Conservation (phyloP, 768 basidiomycete genomes). For the Exidia glandulosa region DNA sequence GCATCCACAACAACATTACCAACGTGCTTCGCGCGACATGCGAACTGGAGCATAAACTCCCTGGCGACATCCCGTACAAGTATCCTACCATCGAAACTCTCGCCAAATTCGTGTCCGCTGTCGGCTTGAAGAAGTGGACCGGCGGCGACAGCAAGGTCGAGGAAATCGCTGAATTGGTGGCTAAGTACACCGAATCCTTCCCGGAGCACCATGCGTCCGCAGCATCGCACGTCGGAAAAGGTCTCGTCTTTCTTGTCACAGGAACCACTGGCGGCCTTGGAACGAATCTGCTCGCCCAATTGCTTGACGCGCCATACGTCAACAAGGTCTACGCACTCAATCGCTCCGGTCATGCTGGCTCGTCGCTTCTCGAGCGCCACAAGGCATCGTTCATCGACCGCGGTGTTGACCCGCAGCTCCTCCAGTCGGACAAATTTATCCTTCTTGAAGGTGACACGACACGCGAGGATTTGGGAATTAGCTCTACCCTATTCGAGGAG, state of each 20-base stretch:
- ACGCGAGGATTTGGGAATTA: conserved; percentile 11
- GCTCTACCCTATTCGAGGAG: conserved; percentile 26
- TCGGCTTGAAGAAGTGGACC: conserved; percentile 30
- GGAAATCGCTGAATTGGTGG: conserved; percentile 28
- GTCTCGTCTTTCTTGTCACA: neutral
- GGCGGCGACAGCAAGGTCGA: conserved; percentile 1
- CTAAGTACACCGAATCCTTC: conserved; percentile 24
- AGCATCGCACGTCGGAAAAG: neutral
- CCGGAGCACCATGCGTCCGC: neutral
- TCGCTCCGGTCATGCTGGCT: neutral
- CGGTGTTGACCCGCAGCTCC: neutral
- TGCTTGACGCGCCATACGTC: neutral
- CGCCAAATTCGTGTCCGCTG: conserved; percentile 17
- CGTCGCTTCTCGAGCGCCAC: neutral
- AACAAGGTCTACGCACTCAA: neutral
- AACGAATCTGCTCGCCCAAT: neutral
- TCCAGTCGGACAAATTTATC: neutral
- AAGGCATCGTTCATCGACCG: neutral
- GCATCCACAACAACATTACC: conserved; percentile 22
- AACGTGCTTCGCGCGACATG: conserved; percentile 10
- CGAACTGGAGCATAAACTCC: conserved; percentile 9
- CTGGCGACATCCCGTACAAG: conserved; percentile 23
- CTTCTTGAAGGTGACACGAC: conserved; percentile 8
- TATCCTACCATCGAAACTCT: conserved; percentile 27
- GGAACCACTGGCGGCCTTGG: neutral